Conservation (phyloP, 768 basidiomycete species). For the Naganishia onofrii region DNA sequence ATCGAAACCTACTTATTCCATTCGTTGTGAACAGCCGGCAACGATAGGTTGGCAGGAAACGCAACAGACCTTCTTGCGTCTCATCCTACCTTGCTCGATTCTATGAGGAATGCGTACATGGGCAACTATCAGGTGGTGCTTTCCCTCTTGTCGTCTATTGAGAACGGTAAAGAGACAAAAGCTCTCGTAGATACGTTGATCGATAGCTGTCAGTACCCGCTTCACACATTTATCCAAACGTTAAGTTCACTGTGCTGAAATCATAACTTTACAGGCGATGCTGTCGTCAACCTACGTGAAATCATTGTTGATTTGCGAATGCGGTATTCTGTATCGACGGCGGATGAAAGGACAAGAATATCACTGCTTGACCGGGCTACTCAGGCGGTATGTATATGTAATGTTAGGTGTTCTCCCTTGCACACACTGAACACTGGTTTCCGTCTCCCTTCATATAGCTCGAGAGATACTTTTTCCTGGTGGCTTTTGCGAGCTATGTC, state of each 20-base stretch:
- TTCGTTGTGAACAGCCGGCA: slow-evolving; percentile 56
- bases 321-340: slow-evolving; percentile 76
- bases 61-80: slow-evolving; percentile 80
- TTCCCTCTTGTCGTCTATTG: slow-evolving; percentile 86
- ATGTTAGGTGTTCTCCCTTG: not conserved
- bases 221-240: no score
- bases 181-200: slow-evolving; percentile 84
- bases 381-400: slow-evolving; percentile 37
- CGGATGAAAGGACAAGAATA: slow-evolving; percentile 62
- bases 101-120: slow-evolving; percentile 80
- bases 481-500: slow-evolving; percentile 87
- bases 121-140: slow-evolving; percentile 90
- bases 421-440: not conserved
- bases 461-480: slow-evolving; percentile 72
- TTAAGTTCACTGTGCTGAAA: slow-evolving; percentile 59
- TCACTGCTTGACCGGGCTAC: slow-evolving; percentile 39
- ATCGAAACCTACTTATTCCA: slow-evolving; percentile 3
- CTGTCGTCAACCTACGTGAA: slow-evolving; percentile 86
- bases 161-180: slow-evolving; percentile 81
- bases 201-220: slow-evolving; percentile 60
- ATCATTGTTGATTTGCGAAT: slow-evolving; percentile 78
- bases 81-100: slow-evolving; percentile 76
- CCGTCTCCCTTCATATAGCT: slow-evolving; percentile 36
- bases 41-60: slow-evolving; percentile 50
- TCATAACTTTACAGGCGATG: slow-evolving; percentile 56